Conservation (phyloP, 2,329 filamentous ascomycete species). For the Calcarisporium arbuscula region DNA sequence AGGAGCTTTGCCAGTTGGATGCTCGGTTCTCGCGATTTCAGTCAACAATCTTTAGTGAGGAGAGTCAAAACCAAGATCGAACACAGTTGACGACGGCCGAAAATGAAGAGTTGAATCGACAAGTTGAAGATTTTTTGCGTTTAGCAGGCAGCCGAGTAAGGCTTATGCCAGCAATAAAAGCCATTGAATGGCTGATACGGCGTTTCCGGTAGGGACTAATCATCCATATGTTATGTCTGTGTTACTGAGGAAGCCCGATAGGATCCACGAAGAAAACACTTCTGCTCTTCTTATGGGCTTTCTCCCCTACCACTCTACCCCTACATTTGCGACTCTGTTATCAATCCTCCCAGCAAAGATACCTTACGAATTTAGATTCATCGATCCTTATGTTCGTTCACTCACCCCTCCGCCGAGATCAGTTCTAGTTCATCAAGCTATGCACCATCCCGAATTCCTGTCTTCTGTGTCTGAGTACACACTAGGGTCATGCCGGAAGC, state of each 20-base stretch:
- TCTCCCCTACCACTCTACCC: constrained; percentile 83
- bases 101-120: constrained; percentile 73
- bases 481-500: constrained; percentile 62
- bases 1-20: constrained; percentile 86
- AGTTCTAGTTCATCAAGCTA: constrained; percentile 76
- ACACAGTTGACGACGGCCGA: constrained; percentile 75
- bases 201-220: constrained; percentile 72
- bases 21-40: constrained; percentile 68
- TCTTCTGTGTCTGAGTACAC: constrained; percentile 72
- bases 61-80: constrained; percentile 85
- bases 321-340: constrained; percentile 77
- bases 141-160: constrained; percentile 71
- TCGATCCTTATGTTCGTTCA: constrained; percentile 78
- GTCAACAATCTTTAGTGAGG: constrained; percentile 81
- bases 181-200: constrained; percentile 90
- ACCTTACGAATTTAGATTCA: constrained; percentile 71
- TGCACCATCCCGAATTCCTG: constrained; percentile 71
- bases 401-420: constrained; percentile 71
- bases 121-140: constrained; percentile 75
- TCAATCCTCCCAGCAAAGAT: constrained; percentile 77
- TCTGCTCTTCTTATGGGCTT: constrained; percentile 73
- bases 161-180: constrained; percentile 81
- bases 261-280: constrained; percentile 89
- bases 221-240: neutral
- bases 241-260: constrained; percentile 27